Evolutionary conservation across 495 filamentous ascomycete genomes (phyloP).

Genomic region (Annulohypoxylon maeteangense): DNA sequence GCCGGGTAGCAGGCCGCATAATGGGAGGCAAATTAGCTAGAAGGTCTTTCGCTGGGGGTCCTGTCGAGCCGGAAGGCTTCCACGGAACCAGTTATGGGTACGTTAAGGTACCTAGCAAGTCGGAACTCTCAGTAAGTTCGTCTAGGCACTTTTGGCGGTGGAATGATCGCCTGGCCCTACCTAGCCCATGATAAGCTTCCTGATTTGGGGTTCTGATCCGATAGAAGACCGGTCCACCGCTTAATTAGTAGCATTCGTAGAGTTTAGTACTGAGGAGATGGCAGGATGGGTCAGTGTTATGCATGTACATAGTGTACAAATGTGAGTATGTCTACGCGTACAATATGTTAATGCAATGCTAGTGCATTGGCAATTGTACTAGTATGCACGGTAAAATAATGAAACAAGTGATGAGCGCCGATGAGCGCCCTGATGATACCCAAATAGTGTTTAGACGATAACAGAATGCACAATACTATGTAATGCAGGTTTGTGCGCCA

Average conservation of each 20-base stretch:
- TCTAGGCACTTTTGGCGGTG: conserved; percentile 42
- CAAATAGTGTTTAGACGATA: conserved; percentile 9
- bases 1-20: conserved; percentile 44
- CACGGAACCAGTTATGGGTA: conserved; percentile 44
- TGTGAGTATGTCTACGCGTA: neutral
- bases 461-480: conserved; percentile 14
- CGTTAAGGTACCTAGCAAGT: conserved; percentile 43
- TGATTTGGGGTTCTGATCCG: conserved; percentile 43
- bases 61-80: conserved; percentile 49
- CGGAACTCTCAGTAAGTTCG: conserved; percentile 36
- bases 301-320: conserved; percentile 6
- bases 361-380: conserved; percentile 34
- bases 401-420: conserved; percentile 44
- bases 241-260: conserved; percentile 29
- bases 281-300: conserved; percentile 25
- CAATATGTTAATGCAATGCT: conserved; percentile 31
- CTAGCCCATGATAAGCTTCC: conserved; percentile 42
- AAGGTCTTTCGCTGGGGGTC: conserved; percentile 16
- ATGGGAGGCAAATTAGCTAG: conserved; percentile 44
- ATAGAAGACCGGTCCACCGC: conserved; percentile 39
- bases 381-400: conserved; percentile 44
- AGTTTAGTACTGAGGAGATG: conserved; percentile 31
- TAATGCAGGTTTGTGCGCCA: conserved; percentile 22
- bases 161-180: conserved; percentile 37
- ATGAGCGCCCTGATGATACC: conserved; percentile 40